A percentile compares a stretch with the other conserved stretches of the same genome.
Evolutionary conservation across 805 yeast genomes (phyloP).

Genomic region (Saccharomycopsis javanensis): DNA sequence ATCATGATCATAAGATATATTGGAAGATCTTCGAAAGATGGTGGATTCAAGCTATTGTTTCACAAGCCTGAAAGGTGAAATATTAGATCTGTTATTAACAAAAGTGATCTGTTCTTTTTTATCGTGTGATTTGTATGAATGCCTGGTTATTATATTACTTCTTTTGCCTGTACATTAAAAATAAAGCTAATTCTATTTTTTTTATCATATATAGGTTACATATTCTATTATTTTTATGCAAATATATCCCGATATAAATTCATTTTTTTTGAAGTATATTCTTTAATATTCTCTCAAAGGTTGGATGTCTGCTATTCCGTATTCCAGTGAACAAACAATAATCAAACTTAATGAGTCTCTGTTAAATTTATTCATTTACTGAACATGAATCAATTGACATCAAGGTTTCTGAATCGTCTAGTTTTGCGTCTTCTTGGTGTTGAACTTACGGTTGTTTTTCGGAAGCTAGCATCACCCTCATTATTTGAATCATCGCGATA

Average conservation of each 20-base stretch:
- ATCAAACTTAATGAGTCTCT: background rate
- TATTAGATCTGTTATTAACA: background rate
- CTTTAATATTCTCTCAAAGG: background rate
- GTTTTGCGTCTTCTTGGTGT: constrained; percentile 15
- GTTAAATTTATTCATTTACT: background rate
- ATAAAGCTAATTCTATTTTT: background rate
- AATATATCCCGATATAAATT: background rate
- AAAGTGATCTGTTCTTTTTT: background rate
- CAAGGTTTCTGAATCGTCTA: constrained; percentile 3
- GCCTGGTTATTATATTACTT: background rate
- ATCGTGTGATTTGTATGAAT: too few species aligned
- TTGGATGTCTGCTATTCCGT: background rate
- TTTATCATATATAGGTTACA: background rate
- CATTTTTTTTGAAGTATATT: background rate
- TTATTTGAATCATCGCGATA: background rate
- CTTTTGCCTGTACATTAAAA: background rate
- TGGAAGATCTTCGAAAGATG: too few species aligned
- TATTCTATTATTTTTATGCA: background rate
- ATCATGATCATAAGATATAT: too few species aligned
- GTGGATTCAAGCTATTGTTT: too few species aligned
- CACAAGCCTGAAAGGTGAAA: too few species aligned
- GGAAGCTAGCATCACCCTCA: background rate
- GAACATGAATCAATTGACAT: background rate
- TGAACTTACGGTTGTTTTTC: constrained; percentile 1
- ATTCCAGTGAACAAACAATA: background rate